Evolutionary conservation across 2,329 filamentous ascomycete species (phyloP), one percentile per base, ranked within the genome.

Genomic region (Trichophyton schoenleinii): DNA sequence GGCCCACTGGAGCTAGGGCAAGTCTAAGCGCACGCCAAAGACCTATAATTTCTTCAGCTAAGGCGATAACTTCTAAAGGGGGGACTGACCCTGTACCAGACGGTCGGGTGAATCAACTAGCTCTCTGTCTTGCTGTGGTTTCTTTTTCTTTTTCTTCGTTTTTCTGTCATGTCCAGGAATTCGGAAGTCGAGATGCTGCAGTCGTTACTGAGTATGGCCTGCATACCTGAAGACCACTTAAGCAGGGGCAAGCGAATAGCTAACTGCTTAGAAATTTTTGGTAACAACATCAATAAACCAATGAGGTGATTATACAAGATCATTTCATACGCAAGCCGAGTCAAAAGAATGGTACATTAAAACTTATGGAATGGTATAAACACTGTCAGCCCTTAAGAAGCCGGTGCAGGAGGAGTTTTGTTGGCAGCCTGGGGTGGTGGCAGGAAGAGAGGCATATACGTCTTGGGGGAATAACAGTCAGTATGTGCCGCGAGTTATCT

Each of bases 371-470:
- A 36, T 3, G 13, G 22, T 53, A 53, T 22, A 31, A 53, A 53
- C 52, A 55, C 15, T 4, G n/a, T 2, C n/a, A 13, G 11, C 15
- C 34, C 31, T 28, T 55, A 55, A 34, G 52, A 55, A 36, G 28
- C 52, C 2, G 52, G 52, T 2, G 28, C 52, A 36, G 52, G 49
- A 64, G 79, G 75, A 44, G 80, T 80, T 22, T 67, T 65, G 58
- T 64, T 65, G 57, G 66, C 67, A 18, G 63, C 63, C 38, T 59
- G 53, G n/a, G 64, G 71, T 11, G 83, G 81, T 58, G 84, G 84
- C 61, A 87, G 70, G 72, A 87, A 85, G 59, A 87, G 75, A 15
- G 83, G 83, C 72, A 87, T 80, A 68, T 87, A 87, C 49, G 81
- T 80, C 83, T 78, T 64, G 49, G 34, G 60, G 44, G 22, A 13